Base-by-base conservation (phyloP, 345 rosid genomes). In the Gossypium australe region DNA sequence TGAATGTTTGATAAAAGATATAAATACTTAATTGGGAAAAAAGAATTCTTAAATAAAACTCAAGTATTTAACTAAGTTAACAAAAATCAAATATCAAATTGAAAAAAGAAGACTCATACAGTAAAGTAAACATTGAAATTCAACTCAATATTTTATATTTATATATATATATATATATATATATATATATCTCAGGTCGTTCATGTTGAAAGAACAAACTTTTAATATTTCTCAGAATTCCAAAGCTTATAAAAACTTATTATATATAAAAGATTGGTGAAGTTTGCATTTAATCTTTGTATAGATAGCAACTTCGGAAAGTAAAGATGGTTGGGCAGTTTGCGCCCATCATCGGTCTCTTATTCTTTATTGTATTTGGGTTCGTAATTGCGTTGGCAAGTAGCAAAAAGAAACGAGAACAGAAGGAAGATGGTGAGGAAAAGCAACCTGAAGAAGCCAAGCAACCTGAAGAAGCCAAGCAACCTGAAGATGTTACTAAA, bases 21-120 rank as follows among this genome's bases (percentile, higher is more conserved):
- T 29, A 3, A 0, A 0, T 29, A 29, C 34, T 29, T 3, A 4
- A 29, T 29, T 29, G 0, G 0, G 1, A 29, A 0, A 29, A 29
- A 29, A 29, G 20, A n/a, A 3, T 29, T 29, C 1, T n/a, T n/a
- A n/a, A n/a, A n/a, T n/a, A n/a, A 29, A 29, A 20, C 6, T 4
- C 38, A 29, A 29, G 1, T 29, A 29, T 29, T 27, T 27, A 3
- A 27, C 29, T 27, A 27, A 27, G 29, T 0, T 27, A 27, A 27
- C 34, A 27, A 27, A 27, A 27, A 2, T 27, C 3, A 2, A 27
- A 27, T 27, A 27, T 27, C 3, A 27, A 27, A 27, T 3, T 27
- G 29, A 27, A 27, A 27, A 27, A 27, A 20, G 20, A 20, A 20
- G n/a, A n/a, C n/a, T n/a, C 20, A 20, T 0, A 20, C 20, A 20